Conservation (phyloP, 345 rosid genomes). For the Hypericum perforatum region DNA sequence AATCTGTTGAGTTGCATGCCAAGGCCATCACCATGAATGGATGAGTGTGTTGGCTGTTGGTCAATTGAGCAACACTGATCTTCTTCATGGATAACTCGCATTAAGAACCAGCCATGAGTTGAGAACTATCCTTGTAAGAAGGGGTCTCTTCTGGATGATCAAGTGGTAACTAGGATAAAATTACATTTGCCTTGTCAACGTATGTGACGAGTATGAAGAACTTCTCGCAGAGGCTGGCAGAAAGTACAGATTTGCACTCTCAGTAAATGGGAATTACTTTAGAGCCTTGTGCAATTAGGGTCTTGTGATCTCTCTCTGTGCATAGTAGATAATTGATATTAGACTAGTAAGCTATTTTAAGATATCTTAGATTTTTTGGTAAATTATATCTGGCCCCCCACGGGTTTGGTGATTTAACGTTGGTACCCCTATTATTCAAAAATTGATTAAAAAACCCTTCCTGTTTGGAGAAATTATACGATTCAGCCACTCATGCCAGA, state of each 20-base stretch:
- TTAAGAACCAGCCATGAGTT: conserved; percentile 46
- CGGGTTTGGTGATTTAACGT: too few relatives aligned
- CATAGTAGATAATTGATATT: conserved; percentile 60
- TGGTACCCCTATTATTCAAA: too few relatives aligned
- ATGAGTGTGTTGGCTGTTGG: conserved; percentile 66
- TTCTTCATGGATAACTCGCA: conserved; percentile 65
- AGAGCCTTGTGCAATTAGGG: conserved; percentile 69
- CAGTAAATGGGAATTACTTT: conserved; percentile 51
- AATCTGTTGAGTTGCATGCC: conserved; percentile 40
- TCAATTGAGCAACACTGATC: conserved; percentile 57
- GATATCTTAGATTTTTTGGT: background rate
- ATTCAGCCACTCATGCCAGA: too few relatives aligned
- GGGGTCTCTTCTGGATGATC: conserved; percentile 19
- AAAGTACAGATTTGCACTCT: conserved; percentile 48
- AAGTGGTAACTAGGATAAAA: conserved; percentile 21
- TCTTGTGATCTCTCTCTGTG: conserved; percentile 62
- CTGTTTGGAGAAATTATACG: too few relatives aligned
- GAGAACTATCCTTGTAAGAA: conserved; percentile 37
- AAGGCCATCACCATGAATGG: conserved; percentile 44
- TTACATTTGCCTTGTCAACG: conserved; percentile 36
- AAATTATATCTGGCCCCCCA: too few relatives aligned
- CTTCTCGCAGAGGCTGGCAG: conserved; percentile 60
- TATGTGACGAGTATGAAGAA: conserved; percentile 62
- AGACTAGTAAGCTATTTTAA: conserved; percentile 47
- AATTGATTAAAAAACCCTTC: too few relatives aligned